phyloP scores from a whole-genome alignment of 306 rosid genomes.

The Gillenia trifoliata region DNA sequence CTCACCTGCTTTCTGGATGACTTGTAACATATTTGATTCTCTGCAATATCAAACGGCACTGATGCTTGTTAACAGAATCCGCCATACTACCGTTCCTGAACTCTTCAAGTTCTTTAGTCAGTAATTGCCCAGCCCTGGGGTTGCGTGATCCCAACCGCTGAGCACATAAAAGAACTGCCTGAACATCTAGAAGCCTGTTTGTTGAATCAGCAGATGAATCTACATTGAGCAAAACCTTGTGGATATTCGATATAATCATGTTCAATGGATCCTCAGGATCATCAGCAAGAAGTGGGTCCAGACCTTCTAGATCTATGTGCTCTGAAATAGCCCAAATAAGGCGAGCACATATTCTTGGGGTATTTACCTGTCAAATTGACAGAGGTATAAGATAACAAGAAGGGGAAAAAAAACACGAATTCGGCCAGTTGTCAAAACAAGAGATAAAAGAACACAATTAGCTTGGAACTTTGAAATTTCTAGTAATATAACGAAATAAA shows the following conservation, averaged over 20 bases:
- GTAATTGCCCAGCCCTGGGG: constrained; percentile 84
- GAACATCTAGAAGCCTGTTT: constrained; percentile 93
- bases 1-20: constrained; percentile 72
- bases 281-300: constrained; percentile 98
- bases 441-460: not conserved
- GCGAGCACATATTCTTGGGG: constrained; percentile 86
- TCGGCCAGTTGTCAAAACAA: not conserved
- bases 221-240: constrained; percentile 73
- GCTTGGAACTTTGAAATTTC: not conserved
- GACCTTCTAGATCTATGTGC: constrained; percentile 92
- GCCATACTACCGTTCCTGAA: constrained; percentile 62
- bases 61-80: constrained; percentile 98
- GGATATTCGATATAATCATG: constrained; percentile 72
- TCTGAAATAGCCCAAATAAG: constrained; percentile 91
- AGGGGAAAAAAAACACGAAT: not conserved
- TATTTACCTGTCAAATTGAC: constrained; percentile 69
- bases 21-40: constrained; percentile 79
- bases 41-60: constrained; percentile 85
- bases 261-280: constrained; percentile 96
- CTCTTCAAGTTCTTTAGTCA: constrained; percentile 92
- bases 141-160: constrained; percentile 92
- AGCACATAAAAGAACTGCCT: constrained; percentile 85
- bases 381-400: not conserved
- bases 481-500: not conserved
- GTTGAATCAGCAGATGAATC: constrained; percentile 80